Evolutionary conservation across 768 basidiomycete genomes (phyloP).

Genomic region (Fistulinella prunicolor): DNA sequence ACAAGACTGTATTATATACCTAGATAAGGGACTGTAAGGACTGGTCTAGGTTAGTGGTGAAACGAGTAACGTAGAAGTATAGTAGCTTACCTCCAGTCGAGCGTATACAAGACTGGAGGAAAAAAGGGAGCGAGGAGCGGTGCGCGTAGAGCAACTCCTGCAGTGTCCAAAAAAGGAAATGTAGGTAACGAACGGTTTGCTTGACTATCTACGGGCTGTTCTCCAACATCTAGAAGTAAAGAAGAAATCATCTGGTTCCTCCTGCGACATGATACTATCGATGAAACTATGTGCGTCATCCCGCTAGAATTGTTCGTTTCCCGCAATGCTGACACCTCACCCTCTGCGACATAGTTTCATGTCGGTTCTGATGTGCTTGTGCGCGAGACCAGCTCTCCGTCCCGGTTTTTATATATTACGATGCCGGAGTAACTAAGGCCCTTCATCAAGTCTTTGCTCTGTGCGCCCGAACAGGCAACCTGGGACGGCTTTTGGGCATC

Average conservation of each 20-base stretch:
- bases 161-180: no score
- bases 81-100: no score
- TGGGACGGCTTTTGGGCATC: conserved; percentile 51
- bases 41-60: no score
- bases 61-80: no score
- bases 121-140: no score
- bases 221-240: no score
- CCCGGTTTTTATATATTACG: conserved; percentile 22
- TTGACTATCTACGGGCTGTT: no score
- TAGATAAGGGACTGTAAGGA: no score
- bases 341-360: conserved; percentile 12
- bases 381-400: conserved; percentile 14
- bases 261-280: conserved; percentile 32
- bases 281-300: conserved; percentile 38
- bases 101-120: no score
- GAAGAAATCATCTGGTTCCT: conserved; percentile 49
- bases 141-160: no score
- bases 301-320: neutral
- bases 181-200: no score
- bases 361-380: conserved; percentile 4
- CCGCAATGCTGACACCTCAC: neutral
- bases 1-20: no score
- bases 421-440: neutral
- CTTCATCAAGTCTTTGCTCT: conserved; percentile 42
- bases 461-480: conserved; percentile 57